Base-by-base conservation (phyloP, 345 rosid genomes). In the Eucalyptus polybractea region DNA sequence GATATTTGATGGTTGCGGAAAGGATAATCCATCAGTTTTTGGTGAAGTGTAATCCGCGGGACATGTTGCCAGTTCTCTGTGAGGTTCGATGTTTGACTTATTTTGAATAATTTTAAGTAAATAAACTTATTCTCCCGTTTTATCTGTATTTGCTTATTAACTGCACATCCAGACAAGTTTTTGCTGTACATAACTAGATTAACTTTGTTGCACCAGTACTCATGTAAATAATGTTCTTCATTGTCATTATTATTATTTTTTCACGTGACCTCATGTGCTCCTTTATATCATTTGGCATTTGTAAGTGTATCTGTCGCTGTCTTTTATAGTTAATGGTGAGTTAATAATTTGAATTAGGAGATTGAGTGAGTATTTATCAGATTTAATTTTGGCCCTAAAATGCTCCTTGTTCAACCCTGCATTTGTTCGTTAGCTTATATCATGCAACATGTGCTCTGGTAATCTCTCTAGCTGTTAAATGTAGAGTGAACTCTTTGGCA, bases 21-120 rank as follows among this genome's bases (percentile, higher is more conserved):
- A 83, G 86, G 44, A 89, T 97, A 81, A 89, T 97, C 87, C 91
- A 93, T 91, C 91, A 87, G 72, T 93, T 96, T 87, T 91, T 93
- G 89, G 92, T 87, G 90, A 91, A 54, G 58, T 95, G 98, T 89
- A 95, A 90, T 92, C 99, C 99, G 3, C 94, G 98, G 45, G 99
- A 97, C 91, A 95, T 97, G 99, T 94, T 94, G 92, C 88, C 96
- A 50, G 89, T 97, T 94, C 94, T 97, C 88, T 97, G 98, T 50
- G 99, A 94, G 98, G 99, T 97, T 89, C 29, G 45, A 50, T 25
- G 65, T 88, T 90, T 72, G 37, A 54, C 37, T 24, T 72, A 16
- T 47, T 37, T 50, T 22, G 81, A 27, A 10, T 31, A 42, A 42
- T 86, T 27, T 31, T 49, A 33, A 44, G 87, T 22, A 56, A 44